Evolutionary conservation across 2,329 filamentous ascomycete species (phyloP).

Genomic region (Cladophialophora carrionii): DNA sequence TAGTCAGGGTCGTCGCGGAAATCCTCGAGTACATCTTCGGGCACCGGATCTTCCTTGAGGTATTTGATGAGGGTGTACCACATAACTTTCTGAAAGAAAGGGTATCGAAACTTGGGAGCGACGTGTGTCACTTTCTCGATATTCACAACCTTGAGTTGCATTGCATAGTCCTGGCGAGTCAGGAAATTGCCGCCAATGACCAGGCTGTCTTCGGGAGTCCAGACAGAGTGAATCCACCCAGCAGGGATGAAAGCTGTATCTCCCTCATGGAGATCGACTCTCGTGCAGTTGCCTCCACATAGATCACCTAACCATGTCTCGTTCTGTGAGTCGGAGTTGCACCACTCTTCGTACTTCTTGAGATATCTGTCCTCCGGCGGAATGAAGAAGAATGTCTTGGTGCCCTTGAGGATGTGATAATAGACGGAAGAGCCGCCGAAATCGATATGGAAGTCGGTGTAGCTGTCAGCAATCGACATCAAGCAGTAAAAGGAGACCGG

Average conservation of each 20-base stretch:
- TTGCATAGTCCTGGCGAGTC: conserved; percentile 66
- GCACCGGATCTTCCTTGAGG: conserved; percentile 66
- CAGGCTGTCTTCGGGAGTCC: conserved; percentile 70
- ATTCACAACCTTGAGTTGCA: conserved; percentile 67
- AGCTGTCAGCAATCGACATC: conserved; percentile 72
- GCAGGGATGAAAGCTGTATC: conserved; percentile 73
- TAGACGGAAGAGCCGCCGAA: conserved; percentile 72
- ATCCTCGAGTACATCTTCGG: conserved; percentile 57
- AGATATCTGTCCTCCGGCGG: conserved; percentile 69
- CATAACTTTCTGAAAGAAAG: conserved; percentile 68
- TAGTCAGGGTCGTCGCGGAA: conserved; percentile 59
- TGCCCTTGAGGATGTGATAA: conserved; percentile 70
- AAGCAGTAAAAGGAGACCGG: conserved; percentile 70
- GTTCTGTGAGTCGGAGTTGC: conserved; percentile 67
- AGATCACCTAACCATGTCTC: conserved; percentile 67
- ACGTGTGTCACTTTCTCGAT: conserved; percentile 71
- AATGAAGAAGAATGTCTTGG: conserved; percentile 73
- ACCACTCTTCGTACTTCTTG: conserved; percentile 73
- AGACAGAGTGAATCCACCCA: conserved; percentile 73
- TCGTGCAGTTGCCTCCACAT: conserved; percentile 65
- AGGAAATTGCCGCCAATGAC: conserved; percentile 74
- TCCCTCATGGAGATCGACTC: conserved; percentile 67
- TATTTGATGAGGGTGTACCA: conserved; percentile 70
- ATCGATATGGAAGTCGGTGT: conserved; percentile 73
- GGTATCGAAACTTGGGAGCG: conserved; percentile 67